Evolutionary conservation across 2,329 filamentous ascomycete genomes (phyloP).

Genomic region (Cercospora zeina): DNA sequence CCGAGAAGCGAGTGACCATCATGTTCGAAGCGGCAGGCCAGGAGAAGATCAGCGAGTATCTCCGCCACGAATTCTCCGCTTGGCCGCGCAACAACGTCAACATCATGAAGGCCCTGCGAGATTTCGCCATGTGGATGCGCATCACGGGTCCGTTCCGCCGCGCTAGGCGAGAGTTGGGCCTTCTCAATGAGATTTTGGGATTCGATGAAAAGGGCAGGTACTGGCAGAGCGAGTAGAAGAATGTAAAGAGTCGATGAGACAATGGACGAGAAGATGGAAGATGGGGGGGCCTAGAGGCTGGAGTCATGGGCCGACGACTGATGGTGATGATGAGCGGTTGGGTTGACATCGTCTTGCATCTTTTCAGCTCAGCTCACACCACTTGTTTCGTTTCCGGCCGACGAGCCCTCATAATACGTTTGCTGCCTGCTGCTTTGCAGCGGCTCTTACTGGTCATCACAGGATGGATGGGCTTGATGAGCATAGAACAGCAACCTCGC

Average conservation of each 20-base stretch:
- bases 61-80: slow-evolving; percentile 16
- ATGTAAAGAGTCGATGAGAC: background rate
- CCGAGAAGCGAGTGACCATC: slow-evolving; percentile 17
- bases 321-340: background rate
- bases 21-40: slow-evolving; percentile 24
- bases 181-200: slow-evolving; percentile 28
- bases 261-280: background rate
- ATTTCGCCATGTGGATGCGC: slow-evolving; percentile 18
- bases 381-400: background rate
- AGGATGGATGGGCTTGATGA: background rate
- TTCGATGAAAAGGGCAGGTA: slow-evolving; percentile 26
- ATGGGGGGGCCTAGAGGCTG: too few species aligned
- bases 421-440: background rate
- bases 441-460: background rate
- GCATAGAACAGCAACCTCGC: too few species aligned
- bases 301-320: background rate
- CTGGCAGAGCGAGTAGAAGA: slow-evolving; percentile 19
- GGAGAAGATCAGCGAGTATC: slow-evolving; percentile 10
- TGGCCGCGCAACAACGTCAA: slow-evolving; percentile 19
- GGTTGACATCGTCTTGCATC: background rate
- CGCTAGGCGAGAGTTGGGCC: slow-evolving; percentile 20
- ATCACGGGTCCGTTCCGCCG: slow-evolving; percentile 19
- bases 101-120: slow-evolving; percentile 24
- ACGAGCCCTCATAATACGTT: background rate
- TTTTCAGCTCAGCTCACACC: background rate